A percentile compares a stretch with the other conserved stretches of the same genome.
These are phyloP conservation scores for Primulina eburnea DNA, from an alignment of 257 asterid species.

Conservation along the genomic window DNA sequence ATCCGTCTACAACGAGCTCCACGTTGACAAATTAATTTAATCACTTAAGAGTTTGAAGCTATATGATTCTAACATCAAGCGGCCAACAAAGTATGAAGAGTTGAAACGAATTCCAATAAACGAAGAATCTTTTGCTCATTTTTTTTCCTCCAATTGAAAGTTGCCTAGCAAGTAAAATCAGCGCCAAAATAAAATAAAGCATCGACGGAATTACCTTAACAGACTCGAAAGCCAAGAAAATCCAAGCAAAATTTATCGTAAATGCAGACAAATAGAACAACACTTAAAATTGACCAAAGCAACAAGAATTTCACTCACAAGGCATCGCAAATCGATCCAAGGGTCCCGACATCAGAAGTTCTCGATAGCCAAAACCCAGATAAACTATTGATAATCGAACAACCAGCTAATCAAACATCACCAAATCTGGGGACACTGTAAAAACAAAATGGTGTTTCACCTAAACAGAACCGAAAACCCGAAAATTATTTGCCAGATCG, in stretches of 20 bases:
- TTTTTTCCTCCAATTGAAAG: neutral
- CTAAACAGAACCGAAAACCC: neutral
- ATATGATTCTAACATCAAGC: neutral
- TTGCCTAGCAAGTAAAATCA: neutral
- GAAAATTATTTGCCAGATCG: neutral
- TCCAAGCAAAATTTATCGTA: neutral
- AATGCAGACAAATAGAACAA: neutral
- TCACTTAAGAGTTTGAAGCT: conserved; percentile 4
- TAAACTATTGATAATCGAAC: neutral
- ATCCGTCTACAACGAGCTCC: conserved; percentile 6
- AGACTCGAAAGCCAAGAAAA: neutral
- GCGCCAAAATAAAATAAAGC: neutral
- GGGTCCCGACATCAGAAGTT: conserved; percentile 35
- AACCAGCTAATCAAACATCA: neutral
- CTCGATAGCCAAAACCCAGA: neutral
- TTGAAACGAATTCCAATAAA: neutral
- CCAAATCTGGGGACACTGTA: neutral
- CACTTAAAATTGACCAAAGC: neutral
- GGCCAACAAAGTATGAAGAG: neutral
- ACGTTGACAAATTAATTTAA: conserved; percentile 8
- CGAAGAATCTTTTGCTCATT: neutral
- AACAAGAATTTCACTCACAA: conserved; percentile 26
- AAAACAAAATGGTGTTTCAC: neutral
- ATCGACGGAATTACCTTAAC: neutral
- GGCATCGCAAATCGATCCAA: conserved; percentile 42